phyloP scores from a whole-genome alignment of 176 grass and related monocot genomes.

The Cocos nucifera region DNA sequence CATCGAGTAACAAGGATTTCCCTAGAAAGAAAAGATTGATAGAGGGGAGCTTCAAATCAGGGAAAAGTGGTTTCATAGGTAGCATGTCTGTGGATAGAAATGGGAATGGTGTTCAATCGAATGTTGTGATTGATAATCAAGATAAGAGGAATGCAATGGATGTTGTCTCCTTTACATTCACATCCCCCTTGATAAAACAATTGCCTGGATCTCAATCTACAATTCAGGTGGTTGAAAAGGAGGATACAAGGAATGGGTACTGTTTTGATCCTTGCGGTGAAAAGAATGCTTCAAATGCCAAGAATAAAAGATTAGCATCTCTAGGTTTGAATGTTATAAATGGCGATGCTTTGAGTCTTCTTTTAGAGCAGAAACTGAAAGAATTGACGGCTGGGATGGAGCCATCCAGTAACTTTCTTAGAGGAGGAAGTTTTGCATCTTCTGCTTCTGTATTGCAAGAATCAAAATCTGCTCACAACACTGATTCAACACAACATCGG shows the following conservation, averaged over 20 bases:
- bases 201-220: constrained; percentile 10
- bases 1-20: constrained; percentile 69
- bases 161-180: constrained; percentile 87
- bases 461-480: constrained; percentile 15
- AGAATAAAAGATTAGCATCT: constrained; percentile 30
- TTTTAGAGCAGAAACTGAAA: constrained; percentile 67
- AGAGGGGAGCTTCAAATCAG: constrained; percentile 42
- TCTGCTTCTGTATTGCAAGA: constrained; percentile 22
- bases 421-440: constrained; percentile 27
- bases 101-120: constrained; percentile 35
- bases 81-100: constrained; percentile 4
- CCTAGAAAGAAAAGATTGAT: constrained; percentile 79
- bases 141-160: constrained; percentile 48
- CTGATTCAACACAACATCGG: constrained; percentile 9
- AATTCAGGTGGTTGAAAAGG: constrained; percentile 21
- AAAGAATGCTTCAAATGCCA: constrained; percentile 32
- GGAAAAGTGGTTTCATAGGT: constrained; percentile 26
- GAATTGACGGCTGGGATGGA: constrained; percentile 52
- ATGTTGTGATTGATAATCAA: constrained; percentile 61
- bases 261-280: constrained; percentile 22
- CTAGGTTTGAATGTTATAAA: constrained; percentile 39
- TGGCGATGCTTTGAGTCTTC: constrained; percentile 71
- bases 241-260: constrained; percentile 28
- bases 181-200: constrained; percentile 59
- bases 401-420: constrained; percentile 45